phyloP scores from a whole-genome alignment of 2,329 filamentous ascomycete species.

The Pestalotiopsis sp. region DNA sequence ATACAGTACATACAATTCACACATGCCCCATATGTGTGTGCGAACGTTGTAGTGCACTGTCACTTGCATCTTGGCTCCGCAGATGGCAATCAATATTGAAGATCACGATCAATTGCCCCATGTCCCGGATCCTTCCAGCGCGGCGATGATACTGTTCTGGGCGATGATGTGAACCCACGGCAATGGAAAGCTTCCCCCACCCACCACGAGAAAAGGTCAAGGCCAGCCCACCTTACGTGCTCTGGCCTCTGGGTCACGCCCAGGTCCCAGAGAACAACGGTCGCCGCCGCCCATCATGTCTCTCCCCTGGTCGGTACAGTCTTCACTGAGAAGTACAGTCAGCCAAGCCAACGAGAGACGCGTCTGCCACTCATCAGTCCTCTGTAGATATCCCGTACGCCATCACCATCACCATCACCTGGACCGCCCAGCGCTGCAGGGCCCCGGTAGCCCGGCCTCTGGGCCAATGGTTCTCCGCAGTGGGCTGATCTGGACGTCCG shows the following conservation, averaged over 20 bases:
- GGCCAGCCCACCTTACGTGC: not conserved
- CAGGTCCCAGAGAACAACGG: not conserved
- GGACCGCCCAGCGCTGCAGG: slow-evolving; percentile 1
- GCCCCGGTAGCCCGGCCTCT: not conserved
- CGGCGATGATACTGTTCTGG: slow-evolving; percentile 14
- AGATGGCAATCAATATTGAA: slow-evolving; percentile 14
- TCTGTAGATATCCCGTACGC: not conserved
- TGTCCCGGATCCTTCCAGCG: slow-evolving; percentile 3
- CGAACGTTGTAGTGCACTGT: not conserved
- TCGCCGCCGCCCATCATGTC: not conserved
- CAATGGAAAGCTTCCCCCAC: slow-evolving; percentile 1
- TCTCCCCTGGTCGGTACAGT: not conserved
- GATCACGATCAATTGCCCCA: slow-evolving; percentile 13
- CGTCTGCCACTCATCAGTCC: not conserved
- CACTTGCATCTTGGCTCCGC: not conserved
- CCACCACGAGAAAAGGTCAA: not conserved
- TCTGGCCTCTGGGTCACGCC: not conserved
- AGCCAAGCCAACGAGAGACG: not conserved
- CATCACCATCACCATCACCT: not conserved
- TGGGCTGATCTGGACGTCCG: slow-evolving; percentile 6
- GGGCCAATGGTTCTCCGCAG: not conserved
- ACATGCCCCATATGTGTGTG: not conserved
- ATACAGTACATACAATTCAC: not conserved
- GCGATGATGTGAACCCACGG: slow-evolving; percentile 13
- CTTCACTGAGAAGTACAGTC: not conserved